These are phyloP conservation scores for Stachybotrys chlorohalonatus DNA, from an alignment of 2,329 filamentous ascomycete species.

Conservation along the genomic window DNA sequence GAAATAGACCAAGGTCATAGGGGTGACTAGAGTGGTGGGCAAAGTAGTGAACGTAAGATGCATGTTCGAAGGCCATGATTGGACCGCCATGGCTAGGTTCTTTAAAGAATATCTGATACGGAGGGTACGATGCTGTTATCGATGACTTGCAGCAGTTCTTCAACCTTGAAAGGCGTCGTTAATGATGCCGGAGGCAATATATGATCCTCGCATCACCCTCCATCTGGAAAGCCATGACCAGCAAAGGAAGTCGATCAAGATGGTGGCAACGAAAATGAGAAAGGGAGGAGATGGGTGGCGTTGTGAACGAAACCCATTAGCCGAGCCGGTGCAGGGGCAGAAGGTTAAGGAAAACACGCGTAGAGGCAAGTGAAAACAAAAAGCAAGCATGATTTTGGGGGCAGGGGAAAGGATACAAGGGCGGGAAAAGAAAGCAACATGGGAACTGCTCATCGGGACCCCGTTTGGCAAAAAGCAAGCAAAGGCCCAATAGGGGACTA, in stretches of 20 bases:
- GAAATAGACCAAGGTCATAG: not conserved
- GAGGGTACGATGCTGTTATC: not conserved
- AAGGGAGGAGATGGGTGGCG: not conserved
- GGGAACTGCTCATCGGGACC: not conserved
- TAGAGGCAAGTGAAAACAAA: not conserved
- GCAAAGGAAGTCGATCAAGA: not conserved
- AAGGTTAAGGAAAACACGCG: not conserved
- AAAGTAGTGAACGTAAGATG: not conserved
- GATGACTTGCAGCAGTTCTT: not conserved
- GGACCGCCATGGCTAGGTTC: not conserved
- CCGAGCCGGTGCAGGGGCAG: not conserved
- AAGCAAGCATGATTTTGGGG: not conserved
- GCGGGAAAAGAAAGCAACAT: not conserved
- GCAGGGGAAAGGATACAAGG: not conserved
- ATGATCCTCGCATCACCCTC: not conserved
- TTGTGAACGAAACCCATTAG: not conserved
- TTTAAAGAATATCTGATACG: not conserved
- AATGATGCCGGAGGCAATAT: not conserved
- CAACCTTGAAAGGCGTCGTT: not conserved
- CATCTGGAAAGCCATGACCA: not conserved
- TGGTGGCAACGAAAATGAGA: not conserved
- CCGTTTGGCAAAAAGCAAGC: not conserved
- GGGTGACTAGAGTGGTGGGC: not conserved
- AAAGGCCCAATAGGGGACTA: too few species aligned
- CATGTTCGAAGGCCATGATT: not conserved